A percentile compares a stretch with the other conserved stretches of the same genome.
Conservation (phyloP, 2,329 filamentous ascomycete species). For the Alternaria gaisen region DNA sequence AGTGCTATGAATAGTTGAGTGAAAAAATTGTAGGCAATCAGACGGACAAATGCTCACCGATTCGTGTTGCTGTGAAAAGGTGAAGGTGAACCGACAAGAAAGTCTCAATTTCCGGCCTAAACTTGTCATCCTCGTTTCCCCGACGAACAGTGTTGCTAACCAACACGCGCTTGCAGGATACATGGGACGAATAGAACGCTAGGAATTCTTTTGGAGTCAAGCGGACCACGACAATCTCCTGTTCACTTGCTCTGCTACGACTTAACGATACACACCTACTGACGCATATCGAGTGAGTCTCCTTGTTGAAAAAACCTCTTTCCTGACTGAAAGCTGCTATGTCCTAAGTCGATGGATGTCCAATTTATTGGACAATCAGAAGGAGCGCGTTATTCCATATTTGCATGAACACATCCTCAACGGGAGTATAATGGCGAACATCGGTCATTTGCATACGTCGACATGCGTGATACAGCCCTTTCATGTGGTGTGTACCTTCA, state of each 20-base stretch:
- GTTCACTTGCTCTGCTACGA: neutral
- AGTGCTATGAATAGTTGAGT: too few relatives aligned
- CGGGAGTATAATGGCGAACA: too few relatives aligned
- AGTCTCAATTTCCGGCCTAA: neutral
- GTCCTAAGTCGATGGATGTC: neutral
- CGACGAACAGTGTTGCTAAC: too few relatives aligned
- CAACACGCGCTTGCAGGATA: neutral
- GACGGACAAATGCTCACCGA: too few relatives aligned
- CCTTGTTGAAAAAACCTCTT: neutral
- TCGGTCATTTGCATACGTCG: neutral
- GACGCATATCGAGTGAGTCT: neutral
- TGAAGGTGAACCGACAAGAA: conserved; percentile 25
- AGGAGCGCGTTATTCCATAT: too few relatives aligned
- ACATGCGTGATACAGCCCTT: too few relatives aligned
- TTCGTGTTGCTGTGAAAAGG: neutral
- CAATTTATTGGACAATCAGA: neutral
- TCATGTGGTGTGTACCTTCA: too few relatives aligned
- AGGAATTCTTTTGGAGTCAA: neutral
- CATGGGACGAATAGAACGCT: neutral
- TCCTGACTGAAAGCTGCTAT: neutral
- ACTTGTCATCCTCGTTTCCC: too few relatives aligned
- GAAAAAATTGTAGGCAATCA: too few relatives aligned
- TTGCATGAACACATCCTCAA: too few relatives aligned
- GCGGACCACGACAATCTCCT: neutral
- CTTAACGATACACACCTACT: neutral